Percentiles rank a stretch among this genome's conserved stretches.
phyloP scores from a whole-genome alignment of 1,284 basidiomycete genomes.

The Sporisorium sorghi region DNA sequence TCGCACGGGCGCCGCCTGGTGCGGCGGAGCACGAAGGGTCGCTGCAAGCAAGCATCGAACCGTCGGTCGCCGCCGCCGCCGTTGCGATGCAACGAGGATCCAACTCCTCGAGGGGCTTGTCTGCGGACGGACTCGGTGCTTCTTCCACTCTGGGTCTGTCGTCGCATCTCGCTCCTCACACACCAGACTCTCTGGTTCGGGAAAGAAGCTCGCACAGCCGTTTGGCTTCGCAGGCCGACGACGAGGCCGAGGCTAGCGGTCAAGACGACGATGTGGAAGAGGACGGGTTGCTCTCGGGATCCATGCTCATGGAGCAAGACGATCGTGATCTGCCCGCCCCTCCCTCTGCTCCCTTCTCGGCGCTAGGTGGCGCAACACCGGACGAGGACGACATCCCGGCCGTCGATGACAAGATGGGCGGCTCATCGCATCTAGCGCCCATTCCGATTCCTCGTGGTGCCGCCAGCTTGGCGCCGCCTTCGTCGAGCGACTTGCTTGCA shows the following conservation, averaged over 20 bases:
- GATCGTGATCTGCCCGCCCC: slow-evolving; percentile 49
- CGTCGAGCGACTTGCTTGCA: slow-evolving; percentile 20
- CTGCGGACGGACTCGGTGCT: slow-evolving; percentile 12
- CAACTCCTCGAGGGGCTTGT: slow-evolving; percentile 20
- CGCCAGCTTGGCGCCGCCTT: slow-evolving; percentile 15
- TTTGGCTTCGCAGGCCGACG: slow-evolving; percentile 28
- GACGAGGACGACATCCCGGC: slow-evolving; percentile 61
- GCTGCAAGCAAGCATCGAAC: neutral
- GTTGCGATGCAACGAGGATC: slow-evolving; percentile 26
- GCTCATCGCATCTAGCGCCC: slow-evolving; percentile 40
- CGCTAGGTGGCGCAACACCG: slow-evolving; percentile 31
- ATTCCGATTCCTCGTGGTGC: slow-evolving; percentile 56
- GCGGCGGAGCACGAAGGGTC: neutral
- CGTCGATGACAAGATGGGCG: slow-evolving; percentile 58
- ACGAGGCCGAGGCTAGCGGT: slow-evolving; percentile 23
- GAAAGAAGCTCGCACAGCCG: slow-evolving; percentile 26
- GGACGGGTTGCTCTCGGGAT: slow-evolving; percentile 46
- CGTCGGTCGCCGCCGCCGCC: neutral
- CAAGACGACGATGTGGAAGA: slow-evolving; percentile 38
- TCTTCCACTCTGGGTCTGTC: slow-evolving; percentile 17
- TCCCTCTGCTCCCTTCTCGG: slow-evolving; percentile 39
- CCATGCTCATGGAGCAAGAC: slow-evolving; percentile 41
- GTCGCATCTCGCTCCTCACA: slow-evolving; percentile 11
- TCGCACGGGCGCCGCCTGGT: slow-evolving; percentile 61
- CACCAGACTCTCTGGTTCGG: slow-evolving; percentile 16